Conservation (phyloP, 2,329 filamentous ascomycete species). For the Aspergillus vadensis region DNA sequence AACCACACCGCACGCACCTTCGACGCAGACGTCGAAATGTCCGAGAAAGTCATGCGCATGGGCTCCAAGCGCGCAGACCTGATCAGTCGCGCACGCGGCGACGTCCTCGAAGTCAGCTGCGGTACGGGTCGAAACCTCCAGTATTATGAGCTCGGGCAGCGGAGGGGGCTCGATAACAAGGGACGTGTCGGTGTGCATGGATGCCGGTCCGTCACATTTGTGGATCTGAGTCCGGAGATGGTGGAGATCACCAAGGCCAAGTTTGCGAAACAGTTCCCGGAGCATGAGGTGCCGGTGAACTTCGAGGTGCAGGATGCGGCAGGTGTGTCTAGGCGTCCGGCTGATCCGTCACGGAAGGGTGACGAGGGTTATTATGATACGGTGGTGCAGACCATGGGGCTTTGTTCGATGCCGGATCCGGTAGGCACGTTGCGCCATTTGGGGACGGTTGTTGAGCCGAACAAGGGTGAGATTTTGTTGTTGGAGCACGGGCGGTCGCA, state of each 20-base stretch:
- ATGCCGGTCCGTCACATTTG: slow-evolving; percentile 48
- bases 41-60: slow-evolving; percentile 47
- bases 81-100: slow-evolving; percentile 44
- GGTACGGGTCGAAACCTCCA: slow-evolving; percentile 53
- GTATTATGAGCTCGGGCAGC: slow-evolving; percentile 48
- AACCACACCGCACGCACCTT: slow-evolving; percentile 46
- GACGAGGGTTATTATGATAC: slow-evolving; percentile 44
- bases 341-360: slow-evolving; percentile 11
- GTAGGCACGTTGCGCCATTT: slow-evolving; percentile 45
- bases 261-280: slow-evolving; percentile 41
- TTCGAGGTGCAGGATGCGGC: slow-evolving; percentile 43
- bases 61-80: slow-evolving; percentile 45
- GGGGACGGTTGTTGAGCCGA: slow-evolving; percentile 42
- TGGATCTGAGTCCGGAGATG: slow-evolving; percentile 54
- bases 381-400: slow-evolving; percentile 53
- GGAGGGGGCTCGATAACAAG: slow-evolving; percentile 33
- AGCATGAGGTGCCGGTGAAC: slow-evolving; percentile 27
- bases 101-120: slow-evolving; percentile 53
- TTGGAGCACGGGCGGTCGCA: slow-evolving; percentile 53
- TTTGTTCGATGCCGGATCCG: slow-evolving; percentile 51
- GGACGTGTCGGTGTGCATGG: slow-evolving; percentile 34
- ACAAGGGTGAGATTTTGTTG: slow-evolving; percentile 47
- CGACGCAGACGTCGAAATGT: slow-evolving; percentile 49
- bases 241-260: slow-evolving; percentile 48
- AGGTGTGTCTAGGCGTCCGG: slow-evolving; percentile 14